Evolutionary conservation across 108 stramenopile species (phyloP).

Genomic region (Nitzschia putrida): DNA sequence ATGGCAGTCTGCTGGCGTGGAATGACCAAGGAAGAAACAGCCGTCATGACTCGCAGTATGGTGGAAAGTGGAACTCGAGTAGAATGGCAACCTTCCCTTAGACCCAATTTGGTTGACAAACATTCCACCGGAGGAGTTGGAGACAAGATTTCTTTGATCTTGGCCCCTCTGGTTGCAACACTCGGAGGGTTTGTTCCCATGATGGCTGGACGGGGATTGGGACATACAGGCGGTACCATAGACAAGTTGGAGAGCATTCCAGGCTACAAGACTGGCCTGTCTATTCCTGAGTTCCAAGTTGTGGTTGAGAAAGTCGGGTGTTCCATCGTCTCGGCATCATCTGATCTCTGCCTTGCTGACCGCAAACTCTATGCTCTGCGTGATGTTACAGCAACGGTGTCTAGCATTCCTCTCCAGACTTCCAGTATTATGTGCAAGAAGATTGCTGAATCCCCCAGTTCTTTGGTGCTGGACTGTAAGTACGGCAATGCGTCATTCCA

Average conservation of each 20-base stretch:
- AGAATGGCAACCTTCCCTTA: constrained; percentile 40
- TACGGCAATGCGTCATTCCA: constrained; percentile 75
- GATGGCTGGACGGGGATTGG: constrained; percentile 85
- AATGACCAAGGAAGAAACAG: constrained; percentile 71
- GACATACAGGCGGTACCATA: constrained; percentile 87
- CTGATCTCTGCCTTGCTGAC: constrained; percentile 70
- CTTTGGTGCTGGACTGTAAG: constrained; percentile 81
- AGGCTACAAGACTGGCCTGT: constrained; percentile 54
- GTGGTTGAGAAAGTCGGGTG: constrained; percentile 56
- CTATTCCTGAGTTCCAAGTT: constrained; percentile 50
- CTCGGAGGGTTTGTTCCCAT: constrained; percentile 73
- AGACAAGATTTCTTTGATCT: constrained; percentile 74
- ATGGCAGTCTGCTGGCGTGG: constrained; percentile 84
- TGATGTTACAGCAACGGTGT: constrained; percentile 81
- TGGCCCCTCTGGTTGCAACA: constrained; percentile 77
- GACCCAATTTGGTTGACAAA: constrained; percentile 63
- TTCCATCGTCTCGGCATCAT: constrained; percentile 61
- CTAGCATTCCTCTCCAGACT: constrained; percentile 70
- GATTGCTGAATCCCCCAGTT: constrained; percentile 79
- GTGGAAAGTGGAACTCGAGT: constrained; percentile 64
- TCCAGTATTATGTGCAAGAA: constrained; percentile 83
- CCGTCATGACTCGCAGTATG: constrained; percentile 66
- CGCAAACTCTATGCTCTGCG: constrained; percentile 80
- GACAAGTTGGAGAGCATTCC: constrained; percentile 85
- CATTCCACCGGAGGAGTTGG: constrained; percentile 86